Evolutionary conservation across 495 filamentous ascomycete genomes (phyloP), one percentile per base, ranked within the genome.

Genomic region (Talaromyces thailandensis): DNA sequence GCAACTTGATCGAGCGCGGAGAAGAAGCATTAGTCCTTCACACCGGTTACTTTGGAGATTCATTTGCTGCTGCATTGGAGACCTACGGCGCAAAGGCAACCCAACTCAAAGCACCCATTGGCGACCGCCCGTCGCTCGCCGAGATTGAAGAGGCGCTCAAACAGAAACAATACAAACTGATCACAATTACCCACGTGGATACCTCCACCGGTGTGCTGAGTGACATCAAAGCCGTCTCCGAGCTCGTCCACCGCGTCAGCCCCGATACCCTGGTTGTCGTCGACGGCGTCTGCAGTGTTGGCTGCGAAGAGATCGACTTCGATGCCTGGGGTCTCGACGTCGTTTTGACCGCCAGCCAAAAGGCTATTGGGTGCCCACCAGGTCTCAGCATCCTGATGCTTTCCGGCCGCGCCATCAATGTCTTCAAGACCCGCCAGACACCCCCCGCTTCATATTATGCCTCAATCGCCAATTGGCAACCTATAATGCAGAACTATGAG

Each of bases 401-500:
- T 66, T 95, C 90, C 66, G 92, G 89, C 61, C 85, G 91, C 56
- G 93, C 94, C n/a, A 89, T 98, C 64, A 81, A 93, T 68, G 76
- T 74, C 18, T 91, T 94, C 76, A 83, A 92, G 70, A 82, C 78
- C 66, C 84, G 94, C 66, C 90, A 90, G 78, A 86, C 86, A 21
- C 88, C 88, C 4, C 89, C 92, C 1, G 77, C 82, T 7, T 88
- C 91, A 7, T 98, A 96, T 80, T 98, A 96, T 72, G 92, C 90
- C 28, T 93, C 89, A 2, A 90, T 97, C 77, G 91, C 88, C 79
- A 98, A 98, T 75, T 98, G 94, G 94, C 80, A 93, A 43, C 94
- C 93, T 58, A 95, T 98, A 70, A 98, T 98, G 94, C 86, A 93
- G 79, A 96, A 96, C 73, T 98, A 98, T 78, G 94, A 98, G 79